phyloP scores from a whole-genome alignment of 345 rosid species.

The Eucalyptus pumila region DNA sequence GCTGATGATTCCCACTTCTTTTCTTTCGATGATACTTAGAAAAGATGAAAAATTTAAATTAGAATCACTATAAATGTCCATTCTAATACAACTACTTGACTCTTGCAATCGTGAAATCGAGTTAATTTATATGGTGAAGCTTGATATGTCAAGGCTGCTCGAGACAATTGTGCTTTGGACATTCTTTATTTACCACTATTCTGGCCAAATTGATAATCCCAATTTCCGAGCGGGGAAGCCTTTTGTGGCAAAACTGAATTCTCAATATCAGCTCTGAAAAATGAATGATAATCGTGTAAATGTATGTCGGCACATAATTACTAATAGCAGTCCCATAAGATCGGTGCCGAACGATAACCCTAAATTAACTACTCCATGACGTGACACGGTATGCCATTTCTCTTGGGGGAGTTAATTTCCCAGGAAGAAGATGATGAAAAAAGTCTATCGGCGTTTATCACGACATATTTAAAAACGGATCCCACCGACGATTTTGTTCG shows the following conservation, averaged over 20 bases:
- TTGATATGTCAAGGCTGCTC: neutral
- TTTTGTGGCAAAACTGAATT: neutral
- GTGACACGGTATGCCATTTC: neutral
- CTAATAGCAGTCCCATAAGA: neutral
- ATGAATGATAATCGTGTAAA: neutral
- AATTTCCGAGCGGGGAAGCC: neutral
- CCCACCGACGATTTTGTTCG: neutral
- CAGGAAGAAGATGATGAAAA: neutral
- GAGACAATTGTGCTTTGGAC: neutral
- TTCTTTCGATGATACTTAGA: neutral
- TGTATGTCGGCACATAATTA: neutral
- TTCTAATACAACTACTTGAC: neutral
- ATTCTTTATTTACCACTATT: neutral
- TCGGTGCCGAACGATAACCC: neutral
- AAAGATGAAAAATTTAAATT: neutral
- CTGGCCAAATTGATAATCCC: neutral
- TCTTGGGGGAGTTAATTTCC: neutral
- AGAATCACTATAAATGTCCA: neutral
- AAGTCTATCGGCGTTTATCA: neutral
- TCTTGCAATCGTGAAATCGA: neutral
- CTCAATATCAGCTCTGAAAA: neutral
- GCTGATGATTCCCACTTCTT: neutral
- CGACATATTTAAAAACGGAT: neutral
- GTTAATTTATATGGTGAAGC: neutral
- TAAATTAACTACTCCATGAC: neutral